Conservation (phyloP, 2,329 filamentous ascomycete species). For the Basipetospora chlamydospora region DNA sequence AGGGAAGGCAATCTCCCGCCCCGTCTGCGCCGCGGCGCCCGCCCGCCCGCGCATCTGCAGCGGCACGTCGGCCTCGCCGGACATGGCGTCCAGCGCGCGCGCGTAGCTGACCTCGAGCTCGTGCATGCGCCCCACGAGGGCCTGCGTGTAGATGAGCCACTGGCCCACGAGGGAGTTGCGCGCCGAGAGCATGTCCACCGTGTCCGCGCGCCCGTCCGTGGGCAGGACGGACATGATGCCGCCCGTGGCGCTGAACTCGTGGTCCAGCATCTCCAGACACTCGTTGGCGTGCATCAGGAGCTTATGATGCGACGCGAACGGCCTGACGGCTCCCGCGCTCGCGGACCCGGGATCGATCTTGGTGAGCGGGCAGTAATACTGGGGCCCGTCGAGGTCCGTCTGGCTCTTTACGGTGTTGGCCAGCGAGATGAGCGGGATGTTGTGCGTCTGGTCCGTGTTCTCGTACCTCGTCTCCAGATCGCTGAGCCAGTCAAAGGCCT, state of each 20-base stretch:
- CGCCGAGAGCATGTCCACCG: slow-evolving; percentile 22
- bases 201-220: slow-evolving; percentile 18
- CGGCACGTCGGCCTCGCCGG: slow-evolving; percentile 34
- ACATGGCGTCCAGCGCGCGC: slow-evolving; percentile 33
- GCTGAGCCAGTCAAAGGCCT: slow-evolving; percentile 43
- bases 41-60: slow-evolving; percentile 34
- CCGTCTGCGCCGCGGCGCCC: slow-evolving; percentile 30
- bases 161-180: slow-evolving; percentile 41
- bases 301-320: slow-evolving; percentile 25
- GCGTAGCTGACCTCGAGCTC: slow-evolving; percentile 40
- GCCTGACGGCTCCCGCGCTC: not conserved
- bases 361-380: slow-evolving; percentile 31
- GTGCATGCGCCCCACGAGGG: slow-evolving; percentile 38
- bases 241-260: slow-evolving; percentile 40
- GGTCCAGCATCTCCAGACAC: slow-evolving; percentile 44
- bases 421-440: slow-evolving; percentile 29
- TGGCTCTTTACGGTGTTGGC: slow-evolving; percentile 28
- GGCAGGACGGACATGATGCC: slow-evolving; percentile 42
- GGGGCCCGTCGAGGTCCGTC: slow-evolving; percentile 24
- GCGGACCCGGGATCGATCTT: slow-evolving; percentile 9
- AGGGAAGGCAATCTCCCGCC: slow-evolving; percentile 36
- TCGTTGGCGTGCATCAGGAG: slow-evolving; percentile 44
- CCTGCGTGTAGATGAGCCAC: slow-evolving; percentile 38
- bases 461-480: slow-evolving; percentile 33
- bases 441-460: slow-evolving; percentile 31